Base-by-base conservation (phyloP, 176 grass and related monocot species). In the Musa beccarii region DNA sequence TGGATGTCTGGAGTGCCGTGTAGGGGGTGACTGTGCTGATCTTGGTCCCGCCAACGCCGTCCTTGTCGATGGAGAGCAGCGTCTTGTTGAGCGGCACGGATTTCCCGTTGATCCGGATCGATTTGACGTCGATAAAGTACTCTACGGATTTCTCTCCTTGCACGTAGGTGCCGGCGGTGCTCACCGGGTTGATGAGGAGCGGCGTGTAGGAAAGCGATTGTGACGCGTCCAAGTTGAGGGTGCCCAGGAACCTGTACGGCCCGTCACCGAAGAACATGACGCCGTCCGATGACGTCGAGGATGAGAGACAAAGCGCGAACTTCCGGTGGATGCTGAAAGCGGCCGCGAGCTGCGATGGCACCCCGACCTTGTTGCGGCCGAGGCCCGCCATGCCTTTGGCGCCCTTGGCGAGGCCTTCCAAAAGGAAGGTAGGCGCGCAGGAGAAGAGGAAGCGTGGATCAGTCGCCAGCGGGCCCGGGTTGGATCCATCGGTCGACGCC, bases 91-190 rank as follows among this genome's bases (percentile, higher is more conserved):
- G 50, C 68, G 82, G 78, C 67, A 96, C 54, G 2, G 69, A 76
- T 19, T 83, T 85, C 1, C 78, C 79, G 86, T 86, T 86, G 51
- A 96, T 77, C 68, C 82, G 82, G 81, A 96, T 83, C 6, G 19
- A 82, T 63, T 59, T 89, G 11, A 96, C 84, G 59, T 81, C 86
- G 62, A 96, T 74, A 79, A 96, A 96, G 79, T 96, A 91, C 79
- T 96, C 88, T 28, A 72, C 74, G 1, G 92, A 96, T 67, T 91
- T 89, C 63, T 87, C 92, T 3, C 82, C 73, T 2, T 11, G 16
- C 19, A 76, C n/a, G 12, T 55, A 96, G n/a, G 79, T 67, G 24
- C 75, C 88, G 12, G 83, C 86, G n/a, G 88, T 91, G 88, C 88
- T 96, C 34, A 81, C 88, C 49, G 86, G 89, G 56, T 91, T 96